phyloP scores from a whole-genome alignment of 1,284 basidiomycete genomes.

The Psilocybe mexicana region DNA sequence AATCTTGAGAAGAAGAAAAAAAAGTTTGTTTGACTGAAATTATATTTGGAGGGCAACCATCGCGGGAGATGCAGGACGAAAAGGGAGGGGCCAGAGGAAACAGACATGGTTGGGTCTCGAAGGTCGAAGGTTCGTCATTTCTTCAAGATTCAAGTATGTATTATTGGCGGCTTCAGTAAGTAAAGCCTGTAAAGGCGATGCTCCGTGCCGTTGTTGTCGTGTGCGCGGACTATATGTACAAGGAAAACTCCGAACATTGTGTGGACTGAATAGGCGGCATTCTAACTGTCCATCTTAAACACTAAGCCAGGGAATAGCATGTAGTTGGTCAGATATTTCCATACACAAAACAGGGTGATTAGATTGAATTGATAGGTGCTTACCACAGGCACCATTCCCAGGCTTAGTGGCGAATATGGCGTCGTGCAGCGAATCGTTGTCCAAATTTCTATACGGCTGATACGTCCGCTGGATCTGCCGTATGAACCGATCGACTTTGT shows the following conservation, averaged over 20 bases:
- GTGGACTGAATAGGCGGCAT: neutral
- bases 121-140: too few relatives aligned
- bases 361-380: constrained; percentile 28
- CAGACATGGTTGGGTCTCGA: neutral
- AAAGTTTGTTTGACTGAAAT: neutral
- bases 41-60: neutral
- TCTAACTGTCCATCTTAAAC: constrained; percentile 17
- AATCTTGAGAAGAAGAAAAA: neutral
- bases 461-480: constrained; percentile 60
- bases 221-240: neutral
- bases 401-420: constrained; percentile 86
- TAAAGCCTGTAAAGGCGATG: neutral
- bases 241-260: neutral
- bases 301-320: constrained; percentile 9
- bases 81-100: neutral
- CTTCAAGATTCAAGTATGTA: too few relatives aligned
- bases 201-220: neutral
- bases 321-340: neutral
- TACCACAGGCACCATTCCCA: constrained; percentile 80
- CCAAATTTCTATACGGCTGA: constrained; percentile 59
- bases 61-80: neutral
- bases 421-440: constrained; percentile 61
- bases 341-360: neutral
- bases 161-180: neutral
- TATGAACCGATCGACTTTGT: constrained; percentile 71